Evolutionary conservation across 495 filamentous ascomycete genomes (phyloP), one percentile per base, ranked within the genome.

Genomic region (Penicillium cinerascens): DNA sequence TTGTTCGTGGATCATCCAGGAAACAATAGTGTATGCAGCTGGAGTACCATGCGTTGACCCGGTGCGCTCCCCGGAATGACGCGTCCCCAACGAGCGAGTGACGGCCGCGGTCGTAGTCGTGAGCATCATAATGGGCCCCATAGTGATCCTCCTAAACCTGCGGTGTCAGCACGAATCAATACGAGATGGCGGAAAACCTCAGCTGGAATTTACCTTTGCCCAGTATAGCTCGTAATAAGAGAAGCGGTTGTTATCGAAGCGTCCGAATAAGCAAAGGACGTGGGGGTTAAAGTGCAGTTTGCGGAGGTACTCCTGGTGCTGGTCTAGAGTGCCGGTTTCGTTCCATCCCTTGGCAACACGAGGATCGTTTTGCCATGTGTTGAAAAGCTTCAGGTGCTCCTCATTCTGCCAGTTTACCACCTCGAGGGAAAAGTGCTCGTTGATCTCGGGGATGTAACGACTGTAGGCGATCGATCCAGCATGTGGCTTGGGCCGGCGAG

Each of bases 171-270:
- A 26, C 55, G 10, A 43, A 53, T 43, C 26, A 44, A 29, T 20
- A 1, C 13, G 15, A 44, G 26, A 29, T 8, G 1, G 3, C n/a
- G 11, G 11, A 29, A 4, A 29, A 6, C 26, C 26, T 1, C 16
- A 13, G 15, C 15, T 15, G 22, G 22, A 25, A 47, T 62, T 38
- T 70, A 84, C 83, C 78, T 86, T 85, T 16, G 78, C 81, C 85
- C 85, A 88, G 63, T 88, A 88, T 2, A 87, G 68, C 67, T 88
- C 85, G 59, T 83, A 87, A 52, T 87, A 87, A 0, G 84, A 81
- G 63, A 88, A 88, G 6, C 64, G 70, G 25, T 67, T 73, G 17
- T 83, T 81, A 23, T 87, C 74, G 49, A 86, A 88, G 1, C 77
- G 69, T 0, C 79, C 85, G 52, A 88, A 73, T 50, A 88, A 63